Base-by-base conservation (phyloP, 164 flowering plant genomes). In the Protea cynaroides region DNA sequence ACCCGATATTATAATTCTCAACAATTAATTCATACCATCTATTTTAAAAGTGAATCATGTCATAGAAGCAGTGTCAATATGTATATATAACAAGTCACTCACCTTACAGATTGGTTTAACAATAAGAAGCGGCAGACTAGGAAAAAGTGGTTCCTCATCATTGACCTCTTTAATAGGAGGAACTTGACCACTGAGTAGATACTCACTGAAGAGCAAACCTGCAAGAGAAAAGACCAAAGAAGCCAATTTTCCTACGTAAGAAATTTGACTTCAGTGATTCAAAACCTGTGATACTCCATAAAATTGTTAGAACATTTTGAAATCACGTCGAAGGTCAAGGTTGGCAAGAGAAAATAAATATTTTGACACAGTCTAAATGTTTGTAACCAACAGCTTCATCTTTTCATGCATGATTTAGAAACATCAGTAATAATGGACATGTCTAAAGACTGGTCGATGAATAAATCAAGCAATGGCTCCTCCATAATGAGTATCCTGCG, bases 161-260 rank as follows among this genome's bases (percentile, higher is more conserved):
- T 95, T 95, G 75, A 89, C 97, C 70, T 92, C 99, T 75, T 78
- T 88, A 62, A 88, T 69, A 34, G 89, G 67, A 80, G 99, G 97
- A 60, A 87, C 89, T 76, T 89, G 87, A 38, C 99, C 97, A 62
- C 87, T 91, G 6, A 88, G 80, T 51, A 95, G 86, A 83, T 95
- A 95, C 72, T 95, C 96, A 64, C 97, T 91, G 23, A 95, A 95
- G 71, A 95, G 85, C 71, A 95, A 66, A 81, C 96, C 99, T 94
- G 82, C 67, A 23, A 43, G 51, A 44, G 29, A 23, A 55, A 65
- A 12, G 25, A 65, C 17, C 7, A 7, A 61, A 62, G n/a, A 61
- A 43, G 23, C 22, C 10, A 36, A 23, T 11, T 7, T 3, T 40
- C 9, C 17, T 19, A 17, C 0, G n/a, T 12, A 49, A 18, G n/a